Conservation (phyloP, 129 eudicot species). For the Lonicera japonica region DNA sequence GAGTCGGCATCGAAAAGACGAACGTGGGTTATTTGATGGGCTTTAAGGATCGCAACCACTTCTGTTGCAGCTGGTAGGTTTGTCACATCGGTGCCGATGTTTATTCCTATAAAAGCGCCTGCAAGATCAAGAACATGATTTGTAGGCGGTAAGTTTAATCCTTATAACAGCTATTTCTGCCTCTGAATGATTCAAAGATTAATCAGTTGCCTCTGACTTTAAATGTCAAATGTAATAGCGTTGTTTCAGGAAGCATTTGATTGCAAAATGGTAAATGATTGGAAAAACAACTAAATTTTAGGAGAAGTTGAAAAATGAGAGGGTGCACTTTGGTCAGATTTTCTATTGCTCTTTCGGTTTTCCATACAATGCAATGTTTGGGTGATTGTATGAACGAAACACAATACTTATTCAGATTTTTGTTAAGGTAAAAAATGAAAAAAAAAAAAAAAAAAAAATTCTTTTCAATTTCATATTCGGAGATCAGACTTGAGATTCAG, state of each 20-base stretch:
- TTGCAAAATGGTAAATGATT: neutral
- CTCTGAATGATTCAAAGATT: too few species aligned
- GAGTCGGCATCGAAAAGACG: constrained; percentile 80
- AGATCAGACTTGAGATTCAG: too few species aligned
- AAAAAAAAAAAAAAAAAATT: too few species aligned
- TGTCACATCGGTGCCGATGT: constrained; percentile 65
- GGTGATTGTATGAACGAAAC: too few species aligned
- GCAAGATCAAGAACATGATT: constrained; percentile 12
- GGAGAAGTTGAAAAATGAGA: neutral
- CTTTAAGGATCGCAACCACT: constrained; percentile 52
- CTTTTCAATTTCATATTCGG: too few species aligned
- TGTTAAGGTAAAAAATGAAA: too few species aligned
- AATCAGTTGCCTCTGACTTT: too few species aligned
- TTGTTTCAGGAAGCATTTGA: neutral
- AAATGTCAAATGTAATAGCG: neutral
- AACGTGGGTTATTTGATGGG: constrained; percentile 57
- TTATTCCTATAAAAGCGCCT: constrained; percentile 73
- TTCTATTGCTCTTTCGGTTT: too few species aligned
- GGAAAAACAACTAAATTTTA: neutral
- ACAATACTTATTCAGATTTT: too few species aligned
- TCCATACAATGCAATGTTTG: too few species aligned
- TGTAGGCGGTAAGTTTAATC: neutral
- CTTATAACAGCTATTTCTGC: too few species aligned
- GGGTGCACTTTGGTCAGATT: too few species aligned
- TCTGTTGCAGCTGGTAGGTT: constrained; percentile 63